Evolutionary conservation across 2,329 filamentous ascomycete genomes (phyloP).

Genomic region (Metarhizium brunneum): DNA sequence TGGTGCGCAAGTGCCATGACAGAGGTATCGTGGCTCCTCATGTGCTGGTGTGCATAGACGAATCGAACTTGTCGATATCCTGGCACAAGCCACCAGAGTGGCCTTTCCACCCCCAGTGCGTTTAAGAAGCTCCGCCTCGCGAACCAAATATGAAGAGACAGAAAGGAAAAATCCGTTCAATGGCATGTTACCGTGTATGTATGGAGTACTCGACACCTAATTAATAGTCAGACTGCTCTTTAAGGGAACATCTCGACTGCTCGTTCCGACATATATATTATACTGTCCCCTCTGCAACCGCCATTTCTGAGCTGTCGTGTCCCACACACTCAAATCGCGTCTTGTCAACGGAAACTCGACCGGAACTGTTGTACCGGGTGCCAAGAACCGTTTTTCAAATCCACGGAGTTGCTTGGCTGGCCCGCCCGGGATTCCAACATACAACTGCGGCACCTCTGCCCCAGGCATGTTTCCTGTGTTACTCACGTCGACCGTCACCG

Average conservation of each 20-base stretch:
- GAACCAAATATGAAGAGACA: no score
- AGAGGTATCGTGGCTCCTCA: background rate
- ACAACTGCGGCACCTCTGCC: slow-evolving; percentile 40
- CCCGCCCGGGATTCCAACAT: slow-evolving; percentile 33
- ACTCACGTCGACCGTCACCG: slow-evolving; percentile 26
- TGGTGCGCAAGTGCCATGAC: background rate
- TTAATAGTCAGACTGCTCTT: slow-evolving; percentile 28
- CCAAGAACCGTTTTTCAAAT: slow-evolving; percentile 51
- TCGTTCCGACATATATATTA: slow-evolving; percentile 35
- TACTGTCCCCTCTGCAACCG: slow-evolving; percentile 36
- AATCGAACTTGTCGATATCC: background rate
- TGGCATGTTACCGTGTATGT: no score
- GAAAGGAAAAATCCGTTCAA: no score
- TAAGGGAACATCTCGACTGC: slow-evolving; percentile 35
- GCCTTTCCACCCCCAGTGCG: no score
- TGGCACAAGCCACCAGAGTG: no score
- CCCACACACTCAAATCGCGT: slow-evolving; percentile 59
- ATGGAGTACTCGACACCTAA: background rate
- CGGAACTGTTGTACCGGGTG: slow-evolving; percentile 31
- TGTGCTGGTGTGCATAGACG: background rate
- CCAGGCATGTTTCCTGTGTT: slow-evolving; percentile 34
- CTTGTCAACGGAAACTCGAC: slow-evolving; percentile 47
- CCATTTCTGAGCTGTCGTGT: slow-evolving; percentile 53
- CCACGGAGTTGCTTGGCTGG: slow-evolving; percentile 55
- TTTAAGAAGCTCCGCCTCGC: no score